Conservation (phyloP, 345 rosid species). For the Alliaria petiolata region DNA sequence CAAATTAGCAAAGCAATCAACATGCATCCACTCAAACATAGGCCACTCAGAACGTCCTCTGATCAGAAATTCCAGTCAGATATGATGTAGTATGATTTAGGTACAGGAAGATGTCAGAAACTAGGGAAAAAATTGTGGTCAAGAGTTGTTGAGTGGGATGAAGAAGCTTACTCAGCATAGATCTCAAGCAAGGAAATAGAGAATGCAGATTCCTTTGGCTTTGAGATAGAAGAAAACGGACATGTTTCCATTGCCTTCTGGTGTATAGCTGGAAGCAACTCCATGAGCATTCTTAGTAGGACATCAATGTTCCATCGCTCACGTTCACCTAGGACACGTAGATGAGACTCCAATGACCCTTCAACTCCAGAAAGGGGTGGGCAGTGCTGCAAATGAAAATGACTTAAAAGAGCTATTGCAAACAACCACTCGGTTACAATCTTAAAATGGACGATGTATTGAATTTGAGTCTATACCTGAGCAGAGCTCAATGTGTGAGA, state of each 20-base stretch:
- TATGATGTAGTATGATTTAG: background rate
- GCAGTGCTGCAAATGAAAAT: constrained; percentile 53
- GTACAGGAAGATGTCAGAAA: constrained; percentile 2
- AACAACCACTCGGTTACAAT: constrained; percentile 8
- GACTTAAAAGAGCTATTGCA: constrained; percentile 12
- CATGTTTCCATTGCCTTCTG: constrained; percentile 75
- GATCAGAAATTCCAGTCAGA: constrained; percentile 17
- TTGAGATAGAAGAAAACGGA: constrained; percentile 61
- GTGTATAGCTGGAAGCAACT: constrained; percentile 68
- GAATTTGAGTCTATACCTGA: constrained; percentile 45
- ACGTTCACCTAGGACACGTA: constrained; percentile 86
- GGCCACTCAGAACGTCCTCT: constrained; percentile 88
- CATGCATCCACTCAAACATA: constrained; percentile 90
- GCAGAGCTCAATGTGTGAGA: constrained; percentile 71
- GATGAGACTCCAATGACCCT: constrained; percentile 87
- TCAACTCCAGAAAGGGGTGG: constrained; percentile 97
- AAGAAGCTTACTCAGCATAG: constrained; percentile 61
- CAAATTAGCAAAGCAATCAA: constrained; percentile 82
- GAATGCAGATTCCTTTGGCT: constrained; percentile 42
- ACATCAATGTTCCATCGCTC: constrained; percentile 95
- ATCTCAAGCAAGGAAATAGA: constrained; percentile 58
- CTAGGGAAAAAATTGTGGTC: background rate
- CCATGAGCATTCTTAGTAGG: constrained; percentile 74
- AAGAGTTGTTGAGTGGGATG: constrained; percentile 4
- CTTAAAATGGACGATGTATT: constrained; percentile 9